Conservation (phyloP, 1,284 basidiomycete species). For the Ganoderma leucocontextum region DNA sequence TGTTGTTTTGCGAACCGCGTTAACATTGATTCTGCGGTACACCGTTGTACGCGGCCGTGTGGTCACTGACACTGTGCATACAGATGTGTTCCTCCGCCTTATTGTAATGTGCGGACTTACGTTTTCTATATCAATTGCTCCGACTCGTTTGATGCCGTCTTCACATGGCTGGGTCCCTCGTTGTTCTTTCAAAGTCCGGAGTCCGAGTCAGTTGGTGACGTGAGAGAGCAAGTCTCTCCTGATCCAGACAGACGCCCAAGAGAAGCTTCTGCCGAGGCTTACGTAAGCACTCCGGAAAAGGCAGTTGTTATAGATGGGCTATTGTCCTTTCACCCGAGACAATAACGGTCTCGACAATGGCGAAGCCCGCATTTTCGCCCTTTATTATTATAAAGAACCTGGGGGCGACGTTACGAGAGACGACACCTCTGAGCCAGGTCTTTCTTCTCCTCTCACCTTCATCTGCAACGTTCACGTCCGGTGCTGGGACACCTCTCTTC, state of each 20-base stretch:
- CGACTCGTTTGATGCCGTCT: neutral
- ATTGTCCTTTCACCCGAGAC: constrained; percentile 26
- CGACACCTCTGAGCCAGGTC: neutral
- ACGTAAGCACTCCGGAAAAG: constrained; percentile 28
- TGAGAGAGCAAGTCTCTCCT: neutral
- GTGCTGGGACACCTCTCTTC: constrained; percentile 27
- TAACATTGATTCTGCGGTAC: neutral
- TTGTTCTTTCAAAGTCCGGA: constrained; percentile 8
- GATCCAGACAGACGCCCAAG: neutral
- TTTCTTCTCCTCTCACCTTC: constrained; percentile 12
- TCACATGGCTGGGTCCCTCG: constrained; percentile 1
- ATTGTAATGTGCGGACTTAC: neutral
- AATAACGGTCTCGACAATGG: constrained; percentile 32
- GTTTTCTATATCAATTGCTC: neutral
- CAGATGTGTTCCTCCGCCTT: neutral
- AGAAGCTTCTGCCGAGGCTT: constrained; percentile 5
- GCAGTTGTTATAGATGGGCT: constrained; percentile 33
- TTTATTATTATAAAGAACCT: constrained; percentile 16
- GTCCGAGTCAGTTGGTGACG: neutral
- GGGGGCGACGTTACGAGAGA: neutral
- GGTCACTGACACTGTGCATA: neutral
- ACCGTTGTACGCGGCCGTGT: neutral
- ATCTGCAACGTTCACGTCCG: constrained; percentile 12
- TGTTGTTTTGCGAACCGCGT: neutral
- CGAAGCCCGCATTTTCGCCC: neutral